phyloP scores from a whole-genome alignment of 495 filamentous ascomycete species.

The Chaetomium tenue region DNA sequence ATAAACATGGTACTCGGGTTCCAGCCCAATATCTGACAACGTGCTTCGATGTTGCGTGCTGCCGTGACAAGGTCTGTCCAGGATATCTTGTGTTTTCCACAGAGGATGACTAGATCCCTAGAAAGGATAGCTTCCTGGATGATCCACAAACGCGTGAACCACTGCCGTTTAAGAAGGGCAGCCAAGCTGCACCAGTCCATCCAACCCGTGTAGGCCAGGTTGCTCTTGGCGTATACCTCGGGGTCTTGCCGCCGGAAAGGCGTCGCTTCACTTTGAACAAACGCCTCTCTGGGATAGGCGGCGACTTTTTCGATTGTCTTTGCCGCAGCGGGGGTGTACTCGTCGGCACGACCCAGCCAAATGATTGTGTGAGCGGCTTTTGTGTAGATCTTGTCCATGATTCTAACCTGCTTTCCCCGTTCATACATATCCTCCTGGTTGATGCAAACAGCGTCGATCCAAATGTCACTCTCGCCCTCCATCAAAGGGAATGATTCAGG shows the following conservation, averaged over 20 bases:
- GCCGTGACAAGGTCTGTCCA: slow-evolving; percentile 13
- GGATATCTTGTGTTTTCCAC: slow-evolving; percentile 10
- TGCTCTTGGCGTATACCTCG: neutral
- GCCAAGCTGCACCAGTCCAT: slow-evolving; percentile 22
- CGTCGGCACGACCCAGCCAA: slow-evolving; percentile 37
- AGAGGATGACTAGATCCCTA: neutral
- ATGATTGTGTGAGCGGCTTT: slow-evolving; percentile 31
- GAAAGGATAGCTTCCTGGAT: slow-evolving; percentile 23
- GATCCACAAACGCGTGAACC: slow-evolving; percentile 24
- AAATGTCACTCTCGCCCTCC: neutral
- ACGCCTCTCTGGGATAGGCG: neutral
- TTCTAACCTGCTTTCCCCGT: slow-evolving; percentile 33
- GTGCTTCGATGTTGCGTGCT: slow-evolving; percentile 21
- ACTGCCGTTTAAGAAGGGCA: slow-evolving; percentile 20
- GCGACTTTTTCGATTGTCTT: slow-evolving; percentile 8
- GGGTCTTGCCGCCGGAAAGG: slow-evolving; percentile 11
- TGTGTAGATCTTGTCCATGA: slow-evolving; percentile 41
- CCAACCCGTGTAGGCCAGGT: slow-evolving; percentile 11
- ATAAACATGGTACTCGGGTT: slow-evolving; percentile 22
- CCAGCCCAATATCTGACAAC: slow-evolving; percentile 15
- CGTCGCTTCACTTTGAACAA: neutral
- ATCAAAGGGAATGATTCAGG: neutral
- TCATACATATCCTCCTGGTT: slow-evolving; percentile 40
- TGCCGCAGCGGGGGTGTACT: slow-evolving; percentile 7
- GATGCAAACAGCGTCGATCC: slow-evolving; percentile 44